These are phyloP conservation scores for Phlyctochytrium arcticum DNA, from an alignment of 192 early-diverging fungal species.

Conservation along the genomic window DNA sequence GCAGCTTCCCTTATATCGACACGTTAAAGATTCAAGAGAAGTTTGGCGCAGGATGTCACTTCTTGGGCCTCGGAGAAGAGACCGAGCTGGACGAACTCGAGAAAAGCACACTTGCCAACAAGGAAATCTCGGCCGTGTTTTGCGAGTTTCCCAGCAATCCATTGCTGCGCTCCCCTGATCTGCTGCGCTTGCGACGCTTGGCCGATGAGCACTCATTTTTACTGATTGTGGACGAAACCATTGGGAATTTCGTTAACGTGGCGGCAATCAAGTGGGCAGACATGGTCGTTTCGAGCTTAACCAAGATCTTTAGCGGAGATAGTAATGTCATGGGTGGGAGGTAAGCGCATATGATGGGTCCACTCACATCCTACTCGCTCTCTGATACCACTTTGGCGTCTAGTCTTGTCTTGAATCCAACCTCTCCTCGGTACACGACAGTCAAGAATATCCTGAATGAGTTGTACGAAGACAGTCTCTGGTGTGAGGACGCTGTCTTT, in stretches of 20 bases:
- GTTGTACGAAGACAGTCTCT: conserved; percentile 79
- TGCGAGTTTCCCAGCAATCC: conserved; percentile 96
- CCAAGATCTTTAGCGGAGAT: conserved; percentile 95
- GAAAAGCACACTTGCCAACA: conserved; percentile 39
- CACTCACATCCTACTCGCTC: neutral
- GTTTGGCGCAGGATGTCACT: conserved; percentile 85
- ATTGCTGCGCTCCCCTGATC: conserved; percentile 75
- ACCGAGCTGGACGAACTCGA: conserved; percentile 66
- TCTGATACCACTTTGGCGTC: neutral
- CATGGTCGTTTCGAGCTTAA: conserved; percentile 84
- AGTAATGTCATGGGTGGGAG: conserved; percentile 98
- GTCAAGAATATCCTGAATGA: conserved; percentile 52
- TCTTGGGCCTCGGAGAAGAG: conserved; percentile 81
- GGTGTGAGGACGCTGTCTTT: conserved; percentile 92
- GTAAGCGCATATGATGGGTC: conserved; percentile 34
- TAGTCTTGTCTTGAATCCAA: conserved; percentile 55
- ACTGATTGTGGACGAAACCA: conserved; percentile 90
- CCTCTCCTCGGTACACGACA: conserved; percentile 19
- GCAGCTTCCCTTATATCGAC: conserved; percentile 89
- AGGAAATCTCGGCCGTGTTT: conserved; percentile 75
- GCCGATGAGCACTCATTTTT: conserved; percentile 73
- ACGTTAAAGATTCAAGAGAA: conserved; percentile 96
- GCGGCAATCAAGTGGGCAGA: conserved; percentile 74
- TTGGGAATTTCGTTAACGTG: conserved; percentile 92
- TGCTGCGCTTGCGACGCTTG: conserved; percentile 67